Evolutionary conservation across 1,284 basidiomycete genomes (phyloP).

Genomic region (Xerocomus minutiporus): DNA sequence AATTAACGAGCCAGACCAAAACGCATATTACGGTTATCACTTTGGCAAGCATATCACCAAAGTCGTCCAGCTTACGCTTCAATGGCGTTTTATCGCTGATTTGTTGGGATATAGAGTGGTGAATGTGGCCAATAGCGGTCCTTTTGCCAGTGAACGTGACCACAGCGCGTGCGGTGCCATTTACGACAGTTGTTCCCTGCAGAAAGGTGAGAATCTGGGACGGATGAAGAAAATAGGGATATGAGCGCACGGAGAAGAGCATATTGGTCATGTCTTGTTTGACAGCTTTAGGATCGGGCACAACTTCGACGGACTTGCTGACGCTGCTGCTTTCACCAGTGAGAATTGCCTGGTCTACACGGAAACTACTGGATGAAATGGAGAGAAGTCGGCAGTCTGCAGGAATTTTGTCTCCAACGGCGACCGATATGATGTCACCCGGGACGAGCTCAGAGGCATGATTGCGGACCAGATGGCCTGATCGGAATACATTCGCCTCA

Average conservation of each 20-base stretch:
- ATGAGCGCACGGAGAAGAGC: constrained; percentile 67
- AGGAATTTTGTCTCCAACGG: constrained; percentile 91
- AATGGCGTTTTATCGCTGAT: constrained; percentile 91
- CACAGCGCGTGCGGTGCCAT: constrained; percentile 79
- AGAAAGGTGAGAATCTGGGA: constrained; percentile 1
- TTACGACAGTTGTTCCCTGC: constrained; percentile 93
- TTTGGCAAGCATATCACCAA: constrained; percentile 93
- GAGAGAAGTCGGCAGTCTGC: constrained; percentile 88
- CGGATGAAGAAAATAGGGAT: background rate
- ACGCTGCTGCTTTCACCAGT: constrained; percentile 91
- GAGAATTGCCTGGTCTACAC: constrained; percentile 90
- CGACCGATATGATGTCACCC: constrained; percentile 84
- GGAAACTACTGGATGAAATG: constrained; percentile 88
- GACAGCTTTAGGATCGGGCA: constrained; percentile 73
- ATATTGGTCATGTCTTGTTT: constrained; percentile 97
- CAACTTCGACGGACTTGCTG: constrained; percentile 66
- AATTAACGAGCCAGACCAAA: constrained; percentile 93
- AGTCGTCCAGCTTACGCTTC: constrained; percentile 94
- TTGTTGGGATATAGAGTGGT: constrained; percentile 87
- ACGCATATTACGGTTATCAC: constrained; percentile 94
- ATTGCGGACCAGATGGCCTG: constrained; percentile 65
- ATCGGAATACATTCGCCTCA: constrained; percentile 85
- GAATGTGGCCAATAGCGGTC: constrained; percentile 93
- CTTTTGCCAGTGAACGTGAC: constrained; percentile 81
- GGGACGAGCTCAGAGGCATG: constrained; percentile 88